phyloP scores from a whole-genome alignment of 176 grass and related monocot genomes.

The Carex parvula region DNA sequence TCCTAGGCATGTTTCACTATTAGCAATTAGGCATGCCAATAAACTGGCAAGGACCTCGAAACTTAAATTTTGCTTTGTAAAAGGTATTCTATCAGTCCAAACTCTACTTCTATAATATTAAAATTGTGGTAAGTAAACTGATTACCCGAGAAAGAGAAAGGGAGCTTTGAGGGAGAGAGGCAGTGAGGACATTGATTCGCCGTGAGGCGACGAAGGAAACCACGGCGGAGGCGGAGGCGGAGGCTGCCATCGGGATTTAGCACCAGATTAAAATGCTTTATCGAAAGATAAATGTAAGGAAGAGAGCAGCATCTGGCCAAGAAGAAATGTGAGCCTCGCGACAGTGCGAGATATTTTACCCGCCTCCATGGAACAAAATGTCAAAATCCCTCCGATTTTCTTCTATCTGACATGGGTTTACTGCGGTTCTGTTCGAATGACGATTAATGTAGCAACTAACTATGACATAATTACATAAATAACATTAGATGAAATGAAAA shows the following conservation, averaged over 20 bases:
- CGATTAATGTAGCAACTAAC: neutral
- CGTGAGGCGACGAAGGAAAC: conserved; percentile 12
- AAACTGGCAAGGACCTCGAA: neutral
- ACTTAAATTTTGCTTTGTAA: neutral
- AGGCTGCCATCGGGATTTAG: conserved; percentile 28
- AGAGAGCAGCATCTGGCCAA: conserved; percentile 8
- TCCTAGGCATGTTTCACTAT: neutral
- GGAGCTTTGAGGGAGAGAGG: conserved; percentile 7
- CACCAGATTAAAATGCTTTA: neutral
- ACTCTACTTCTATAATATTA: neutral
- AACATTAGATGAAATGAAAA: too few species aligned
- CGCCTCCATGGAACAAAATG: neutral
- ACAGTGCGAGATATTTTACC: conserved; percentile 15
- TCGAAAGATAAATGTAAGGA: neutral
- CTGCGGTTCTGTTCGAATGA: neutral
- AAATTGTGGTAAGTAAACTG: neutral
- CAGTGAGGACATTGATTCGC: neutral
- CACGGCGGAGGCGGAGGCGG: neutral
- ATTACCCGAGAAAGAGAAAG: conserved; percentile 23
- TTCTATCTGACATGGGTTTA: neutral
- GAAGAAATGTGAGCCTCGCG: conserved; percentile 14
- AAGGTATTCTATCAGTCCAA: neutral
- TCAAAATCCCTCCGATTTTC: neutral
- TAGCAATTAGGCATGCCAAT: neutral
- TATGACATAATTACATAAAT: neutral